phyloP scores from a whole-genome alignment of 108 stramenopile species.

The Pseudonitzschia multiseries region DNA sequence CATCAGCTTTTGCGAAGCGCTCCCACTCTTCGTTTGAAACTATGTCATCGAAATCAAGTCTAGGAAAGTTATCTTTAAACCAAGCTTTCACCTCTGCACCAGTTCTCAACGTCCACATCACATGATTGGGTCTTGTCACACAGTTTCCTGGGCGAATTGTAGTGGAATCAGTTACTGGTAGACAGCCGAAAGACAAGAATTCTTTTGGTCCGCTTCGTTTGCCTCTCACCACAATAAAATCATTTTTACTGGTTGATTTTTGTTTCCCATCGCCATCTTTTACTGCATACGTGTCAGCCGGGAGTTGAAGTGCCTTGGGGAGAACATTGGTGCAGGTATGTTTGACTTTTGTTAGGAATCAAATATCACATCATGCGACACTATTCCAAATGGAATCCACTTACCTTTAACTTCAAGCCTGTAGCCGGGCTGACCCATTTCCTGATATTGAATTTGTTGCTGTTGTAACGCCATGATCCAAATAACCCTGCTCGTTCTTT shows the following conservation, averaged over 20 bases:
- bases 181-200: background rate
- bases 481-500: conserved; percentile 1
- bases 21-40: conserved; percentile 58
- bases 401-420: conserved; percentile 57
- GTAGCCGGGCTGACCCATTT: conserved; percentile 49
- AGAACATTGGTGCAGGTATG: background rate
- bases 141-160: conserved; percentile 2
- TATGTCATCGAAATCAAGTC: conserved; percentile 4
- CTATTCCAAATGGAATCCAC: conserved; percentile 37
- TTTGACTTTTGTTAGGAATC: conserved; percentile 6
- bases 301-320: conserved; percentile 8
- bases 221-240: background rate
- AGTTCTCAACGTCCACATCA: conserved; percentile 1
- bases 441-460: conserved; percentile 35
- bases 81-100: conserved; percentile 1
- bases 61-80: conserved; percentile 7
- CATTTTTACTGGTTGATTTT: background rate
- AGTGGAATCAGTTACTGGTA: background rate
- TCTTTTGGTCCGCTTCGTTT: background rate
- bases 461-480: conserved; percentile 13
- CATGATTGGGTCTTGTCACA: background rate
- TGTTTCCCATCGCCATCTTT: background rate
- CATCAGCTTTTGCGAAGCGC: conserved; percentile 66
- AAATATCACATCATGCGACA: conserved; percentile 27
- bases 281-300: background rate